These are phyloP conservation scores for Adansonia gregorii DNA, from an alignment of 441 rosid species.

Conservation along the genomic window DNA sequence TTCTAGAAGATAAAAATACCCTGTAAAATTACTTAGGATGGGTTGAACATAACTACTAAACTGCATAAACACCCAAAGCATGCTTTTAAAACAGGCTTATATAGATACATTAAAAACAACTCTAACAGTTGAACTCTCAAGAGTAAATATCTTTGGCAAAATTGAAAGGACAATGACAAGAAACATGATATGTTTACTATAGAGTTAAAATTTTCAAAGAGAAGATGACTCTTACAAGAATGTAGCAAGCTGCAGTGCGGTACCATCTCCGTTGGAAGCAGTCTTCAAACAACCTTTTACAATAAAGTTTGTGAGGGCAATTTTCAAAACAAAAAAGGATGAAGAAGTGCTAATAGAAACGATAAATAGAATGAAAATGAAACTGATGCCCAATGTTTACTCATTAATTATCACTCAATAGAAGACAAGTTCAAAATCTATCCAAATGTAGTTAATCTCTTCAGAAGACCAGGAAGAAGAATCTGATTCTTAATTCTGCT, in stretches of 20 bases:
- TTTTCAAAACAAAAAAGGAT: slow-evolving; percentile 13
- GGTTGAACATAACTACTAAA: background rate
- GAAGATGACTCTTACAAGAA: slow-evolving; percentile 70
- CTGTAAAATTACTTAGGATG: background rate
- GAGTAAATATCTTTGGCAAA: background rate
- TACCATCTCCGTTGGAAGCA: slow-evolving; percentile 99
- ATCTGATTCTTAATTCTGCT: background rate
- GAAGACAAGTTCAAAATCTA: slow-evolving; percentile 1
- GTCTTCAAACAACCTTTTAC: slow-evolving; percentile 88
- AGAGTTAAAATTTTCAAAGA: slow-evolving; percentile 20
- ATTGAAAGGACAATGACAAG: background rate
- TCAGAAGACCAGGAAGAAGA: background rate
- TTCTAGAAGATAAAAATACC: slow-evolving; percentile 7
- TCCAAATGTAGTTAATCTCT: background rate
- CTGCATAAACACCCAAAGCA: background rate
- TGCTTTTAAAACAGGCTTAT: background rate
- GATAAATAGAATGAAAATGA: background rate
- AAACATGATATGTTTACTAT: background rate
- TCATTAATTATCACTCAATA: background rate
- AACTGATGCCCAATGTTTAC: background rate
- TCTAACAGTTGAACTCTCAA: background rate
- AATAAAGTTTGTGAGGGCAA: slow-evolving; percentile 25
- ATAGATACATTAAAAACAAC: background rate
- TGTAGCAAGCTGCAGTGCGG: slow-evolving; percentile 98
- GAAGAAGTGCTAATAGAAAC: background rate